phyloP scores from a whole-genome alignment of 371 early-diverging fungal genomes.

The Blyttiomyces sp. region DNA sequence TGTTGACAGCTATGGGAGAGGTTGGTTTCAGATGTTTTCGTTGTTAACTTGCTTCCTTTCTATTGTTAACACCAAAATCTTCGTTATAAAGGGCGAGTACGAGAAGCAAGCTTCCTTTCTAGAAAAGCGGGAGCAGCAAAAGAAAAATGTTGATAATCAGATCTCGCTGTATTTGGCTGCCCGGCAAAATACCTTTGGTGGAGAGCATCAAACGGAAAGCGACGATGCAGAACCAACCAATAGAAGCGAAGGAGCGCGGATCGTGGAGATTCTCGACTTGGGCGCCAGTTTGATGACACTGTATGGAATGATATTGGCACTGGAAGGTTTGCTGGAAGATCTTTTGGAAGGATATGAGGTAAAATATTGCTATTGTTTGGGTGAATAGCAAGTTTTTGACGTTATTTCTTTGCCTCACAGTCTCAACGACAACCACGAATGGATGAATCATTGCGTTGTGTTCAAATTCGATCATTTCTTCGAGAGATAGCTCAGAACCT shows the following conservation, averaged over 20 bases:
- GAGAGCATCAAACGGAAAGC: too few species aligned
- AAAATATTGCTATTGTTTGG: not conserved
- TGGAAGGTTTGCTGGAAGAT: slow-evolving; percentile 26
- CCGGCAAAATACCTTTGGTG: too few species aligned
- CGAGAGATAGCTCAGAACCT: slow-evolving; percentile 1
- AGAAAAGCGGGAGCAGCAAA: slow-evolving; percentile 17
- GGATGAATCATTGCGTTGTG: slow-evolving; percentile 25
- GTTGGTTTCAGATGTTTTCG: not conserved
- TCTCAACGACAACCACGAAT: slow-evolving; percentile 15
- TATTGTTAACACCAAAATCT: not conserved
- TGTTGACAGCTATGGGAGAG: not conserved
- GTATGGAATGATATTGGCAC: slow-evolving; percentile 22
- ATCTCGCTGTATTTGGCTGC: slow-evolving; percentile 18
- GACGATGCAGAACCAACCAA: not conserved
- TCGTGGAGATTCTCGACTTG: slow-evolving; percentile 5
- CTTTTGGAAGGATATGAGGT: slow-evolving; percentile 14
- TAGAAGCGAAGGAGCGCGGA: not conserved
- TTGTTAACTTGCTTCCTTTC: not conserved
- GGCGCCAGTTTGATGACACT: slow-evolving; percentile 20
- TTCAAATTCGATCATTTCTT: slow-evolving; percentile 12
- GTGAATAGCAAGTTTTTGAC: too few species aligned
- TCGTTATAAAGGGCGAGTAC: slow-evolving; percentile 11
- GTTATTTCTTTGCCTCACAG: not conserved
- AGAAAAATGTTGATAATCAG: slow-evolving; percentile 19
- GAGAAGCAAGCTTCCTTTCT: slow-evolving; percentile 23